Conservation (phyloP, 1,284 basidiomycete genomes). For the Fomitopsis pinicola region DNA sequence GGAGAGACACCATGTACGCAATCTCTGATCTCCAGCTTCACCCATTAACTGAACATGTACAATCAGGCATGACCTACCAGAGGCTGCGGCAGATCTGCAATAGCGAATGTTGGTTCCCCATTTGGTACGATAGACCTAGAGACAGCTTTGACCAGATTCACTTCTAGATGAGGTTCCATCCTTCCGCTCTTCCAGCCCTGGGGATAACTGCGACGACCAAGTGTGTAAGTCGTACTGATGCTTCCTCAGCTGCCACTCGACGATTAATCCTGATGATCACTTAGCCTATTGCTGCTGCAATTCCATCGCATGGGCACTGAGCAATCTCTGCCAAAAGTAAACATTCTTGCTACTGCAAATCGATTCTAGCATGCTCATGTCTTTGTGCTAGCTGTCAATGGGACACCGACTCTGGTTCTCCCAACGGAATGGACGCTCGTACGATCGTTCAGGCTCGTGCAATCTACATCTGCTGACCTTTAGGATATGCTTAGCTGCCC, state of each 20-base stretch:
- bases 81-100: constrained; percentile 7
- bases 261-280: background rate
- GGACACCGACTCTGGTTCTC: background rate
- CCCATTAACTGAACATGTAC: background rate
- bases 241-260: too few relatives aligned
- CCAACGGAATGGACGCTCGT: constrained; percentile 12
- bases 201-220: constrained; percentile 16
- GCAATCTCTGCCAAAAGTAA: constrained; percentile 18
- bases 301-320: constrained; percentile 14
- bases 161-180: constrained; percentile 11
- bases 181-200: constrained; percentile 8
- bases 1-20: constrained; percentile 3
- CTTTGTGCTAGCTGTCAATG: constrained; percentile 11
- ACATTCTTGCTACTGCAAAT: background rate
- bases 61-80: constrained; percentile 6
- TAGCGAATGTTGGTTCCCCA: background rate
- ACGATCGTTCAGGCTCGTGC: background rate
- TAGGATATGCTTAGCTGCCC: too few relatives aligned
- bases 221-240: constrained; percentile 7
- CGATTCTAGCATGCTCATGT: background rate
- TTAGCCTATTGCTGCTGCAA: constrained; percentile 17
- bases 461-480: background rate
- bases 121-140: background rate
- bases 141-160: background rate
- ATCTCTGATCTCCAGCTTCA: background rate